Evolutionary conservation across 345 rosid genomes (phyloP).

Genomic region (Syzygium jambos): DNA sequence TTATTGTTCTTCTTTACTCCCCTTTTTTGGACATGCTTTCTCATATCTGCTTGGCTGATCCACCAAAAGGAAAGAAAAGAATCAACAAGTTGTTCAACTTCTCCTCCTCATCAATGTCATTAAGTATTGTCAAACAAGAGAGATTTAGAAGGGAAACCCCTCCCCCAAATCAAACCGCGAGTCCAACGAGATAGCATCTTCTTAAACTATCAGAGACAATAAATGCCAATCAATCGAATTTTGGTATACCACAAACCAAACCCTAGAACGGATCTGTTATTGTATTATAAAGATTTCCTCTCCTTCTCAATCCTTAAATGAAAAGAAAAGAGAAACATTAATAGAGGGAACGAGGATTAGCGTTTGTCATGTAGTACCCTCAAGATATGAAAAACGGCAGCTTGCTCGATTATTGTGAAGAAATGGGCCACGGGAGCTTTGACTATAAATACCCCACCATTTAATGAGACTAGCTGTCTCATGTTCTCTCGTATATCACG

Average conservation of each 20-base stretch:
- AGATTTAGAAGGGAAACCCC: neutral
- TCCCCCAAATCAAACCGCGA: neutral
- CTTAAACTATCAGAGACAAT: neutral
- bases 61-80: neutral
- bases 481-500: neutral
- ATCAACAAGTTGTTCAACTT: neutral
- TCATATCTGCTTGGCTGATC: neutral
- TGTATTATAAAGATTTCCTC: neutral
- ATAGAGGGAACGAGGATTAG: neutral
- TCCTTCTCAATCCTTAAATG: neutral
- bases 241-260: neutral
- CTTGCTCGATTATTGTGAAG: neutral
- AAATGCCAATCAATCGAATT: neutral
- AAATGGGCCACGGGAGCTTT: neutral
- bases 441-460: neutral
- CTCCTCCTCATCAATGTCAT: neutral
- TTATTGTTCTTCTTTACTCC: slow-evolving; percentile 42
- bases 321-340: neutral
- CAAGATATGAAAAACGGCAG: neutral
- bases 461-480: neutral
- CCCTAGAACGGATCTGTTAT: neutral
- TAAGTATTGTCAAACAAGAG: neutral
- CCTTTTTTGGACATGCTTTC: neutral
- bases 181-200: neutral
- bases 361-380: neutral